Base-by-base conservation (phyloP, 176 grass and related monocot species). In the Bromus sterilis region DNA sequence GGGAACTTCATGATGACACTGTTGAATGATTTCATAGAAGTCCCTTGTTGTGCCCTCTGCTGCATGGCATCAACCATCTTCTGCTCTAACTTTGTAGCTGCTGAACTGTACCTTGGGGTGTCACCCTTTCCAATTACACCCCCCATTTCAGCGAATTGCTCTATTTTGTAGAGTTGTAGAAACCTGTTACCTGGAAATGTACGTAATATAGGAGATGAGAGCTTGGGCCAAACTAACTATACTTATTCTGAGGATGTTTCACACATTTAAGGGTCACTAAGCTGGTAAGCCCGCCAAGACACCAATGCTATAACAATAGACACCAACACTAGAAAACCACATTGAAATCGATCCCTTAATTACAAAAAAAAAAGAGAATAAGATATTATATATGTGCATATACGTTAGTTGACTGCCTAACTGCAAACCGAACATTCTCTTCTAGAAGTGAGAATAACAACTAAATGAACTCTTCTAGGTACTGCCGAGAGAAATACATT, bases 21-120 rank as follows among this genome's bases (percentile, higher is more conserved):
- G 42, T 95, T 85, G 72, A 98, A 98, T 73, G 92, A 94, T 84
- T 89, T 98, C 79, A 98, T 24, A 20, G 84, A 84, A 83, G 93
- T 98, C 83, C 95, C 93, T 86, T 82, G n/a, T n/a, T 64, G 77
- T 74, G 95, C 95, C 68, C 95, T 95, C 80, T 87, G 87, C 67
- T 89, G 82, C 93, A 98, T 98, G 33, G 95, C 93, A 57, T 98
- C 95, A 77, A 95, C 95, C 95, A 98, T 98, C 83, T 98, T 93
- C 30, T 57, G 89, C 76, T 98, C 95, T 76, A 98, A 82, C 78
- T 98, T 98, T 15, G 93, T 82, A 53, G 80, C 89, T 8, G 93
- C 86, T 24, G 78, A 79, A 76, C 78, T 86, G n/a, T 78, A 60
- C 81, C 84, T 88, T 44, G 85, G 63, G 31, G 86, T 88, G 25